Percentiles rank a stretch among this genome's conserved stretches.
phyloP scores from a whole-genome alignment of 2,329 filamentous ascomycete species.

The Arthrobotrys musiformis region DNA sequence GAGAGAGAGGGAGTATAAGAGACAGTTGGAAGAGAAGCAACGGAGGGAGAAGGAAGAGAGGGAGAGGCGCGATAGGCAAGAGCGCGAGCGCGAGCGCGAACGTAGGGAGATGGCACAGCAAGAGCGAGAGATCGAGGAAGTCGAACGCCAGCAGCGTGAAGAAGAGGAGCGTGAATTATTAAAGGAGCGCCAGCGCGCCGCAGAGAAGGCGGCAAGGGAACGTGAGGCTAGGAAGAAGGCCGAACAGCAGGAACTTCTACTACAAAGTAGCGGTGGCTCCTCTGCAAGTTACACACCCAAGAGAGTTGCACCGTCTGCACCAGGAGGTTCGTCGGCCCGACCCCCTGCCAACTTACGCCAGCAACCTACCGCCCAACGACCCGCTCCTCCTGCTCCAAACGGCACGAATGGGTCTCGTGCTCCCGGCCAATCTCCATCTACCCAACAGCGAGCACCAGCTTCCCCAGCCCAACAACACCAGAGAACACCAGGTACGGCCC shows the following conservation, averaged over 20 bases:
- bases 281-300: slow-evolving; percentile 79
- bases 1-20: slow-evolving; percentile 57
- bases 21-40: slow-evolving; percentile 56
- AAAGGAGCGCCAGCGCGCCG: slow-evolving; percentile 68
- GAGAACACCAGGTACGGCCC: slow-evolving; percentile 61
- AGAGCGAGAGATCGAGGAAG: slow-evolving; percentile 60
- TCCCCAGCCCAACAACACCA: slow-evolving; percentile 58
- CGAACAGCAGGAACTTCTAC: slow-evolving; percentile 85
- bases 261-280: slow-evolving; percentile 71
- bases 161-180: slow-evolving; percentile 61
- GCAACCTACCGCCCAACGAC: slow-evolving; percentile 74
- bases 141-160: slow-evolving; percentile 67
- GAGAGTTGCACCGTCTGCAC: slow-evolving; percentile 83
- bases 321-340: slow-evolving; percentile 66
- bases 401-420: slow-evolving; percentile 60
- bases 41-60: slow-evolving; percentile 40
- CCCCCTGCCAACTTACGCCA: slow-evolving; percentile 67
- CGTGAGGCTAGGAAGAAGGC: slow-evolving; percentile 72
- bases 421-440: slow-evolving; percentile 49
- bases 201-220: slow-evolving; percentile 64
- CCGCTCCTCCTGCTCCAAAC: slow-evolving; percentile 78
- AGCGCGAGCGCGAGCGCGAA: slow-evolving; percentile 63
- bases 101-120: slow-evolving; percentile 62
- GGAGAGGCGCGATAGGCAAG: slow-evolving; percentile 46
- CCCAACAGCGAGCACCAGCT: slow-evolving; percentile 49